Conservation (phyloP, 2,329 filamentous ascomycete species). For the Calcarisporium arbuscula region DNA sequence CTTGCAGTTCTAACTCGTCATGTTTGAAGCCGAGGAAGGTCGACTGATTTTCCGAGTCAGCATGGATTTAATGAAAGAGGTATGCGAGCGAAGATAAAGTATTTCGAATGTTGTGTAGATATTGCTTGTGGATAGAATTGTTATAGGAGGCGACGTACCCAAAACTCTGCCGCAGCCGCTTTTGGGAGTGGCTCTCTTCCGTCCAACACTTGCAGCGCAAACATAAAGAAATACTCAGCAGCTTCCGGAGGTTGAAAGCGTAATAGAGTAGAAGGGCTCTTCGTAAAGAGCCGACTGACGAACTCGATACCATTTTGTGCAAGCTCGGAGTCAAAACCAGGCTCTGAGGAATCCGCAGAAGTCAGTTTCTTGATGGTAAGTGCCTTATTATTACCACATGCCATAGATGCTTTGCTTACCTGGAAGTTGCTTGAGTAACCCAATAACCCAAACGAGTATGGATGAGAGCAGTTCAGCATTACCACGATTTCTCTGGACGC, state of each 20-base stretch:
- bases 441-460: constrained; percentile 56
- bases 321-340: constrained; percentile 67
- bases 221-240: constrained; percentile 63
- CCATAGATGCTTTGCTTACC: constrained; percentile 31
- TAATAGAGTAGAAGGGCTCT: constrained; percentile 56
- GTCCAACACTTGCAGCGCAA: constrained; percentile 63
- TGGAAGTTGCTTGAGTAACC: constrained; percentile 55
- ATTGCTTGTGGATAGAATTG: neutral
- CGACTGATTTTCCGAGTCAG: constrained; percentile 32
- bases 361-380: neutral
- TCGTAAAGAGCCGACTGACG: constrained; percentile 55
- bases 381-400: neutral
- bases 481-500: constrained; percentile 34
- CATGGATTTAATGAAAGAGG: neutral
- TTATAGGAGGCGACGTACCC: constrained; percentile 45
- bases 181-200: constrained; percentile 72
- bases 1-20: constrained; percentile 34
- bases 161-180: constrained; percentile 66
- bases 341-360: constrained; percentile 38
- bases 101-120: neutral
- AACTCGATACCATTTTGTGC: constrained; percentile 71
- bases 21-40: constrained; percentile 45
- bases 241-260: constrained; percentile 46
- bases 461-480: constrained; percentile 42
- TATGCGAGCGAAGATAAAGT: neutral